A percentile compares a stretch with the other conserved stretches of the same genome.
Evolutionary conservation across 805 yeast genomes (phyloP).

Genomic region (Schwanniomyces yamadae): DNA sequence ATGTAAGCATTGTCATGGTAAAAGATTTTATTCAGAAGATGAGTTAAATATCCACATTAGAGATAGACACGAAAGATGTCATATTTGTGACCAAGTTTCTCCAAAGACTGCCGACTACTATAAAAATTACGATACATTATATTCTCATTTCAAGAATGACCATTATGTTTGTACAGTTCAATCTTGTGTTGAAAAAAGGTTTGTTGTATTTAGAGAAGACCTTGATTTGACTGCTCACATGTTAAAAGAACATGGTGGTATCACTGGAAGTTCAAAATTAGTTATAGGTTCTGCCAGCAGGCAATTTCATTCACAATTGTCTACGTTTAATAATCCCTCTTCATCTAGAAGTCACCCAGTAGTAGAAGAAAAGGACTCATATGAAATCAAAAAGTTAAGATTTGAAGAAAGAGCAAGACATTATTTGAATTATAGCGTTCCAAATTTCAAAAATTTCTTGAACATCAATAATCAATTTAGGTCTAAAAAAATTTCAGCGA

Average conservation of each 20-base stretch:
- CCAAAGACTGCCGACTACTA: constrained; percentile 66
- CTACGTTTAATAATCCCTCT: constrained; percentile 50
- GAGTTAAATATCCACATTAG: constrained; percentile 81
- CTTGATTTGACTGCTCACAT: constrained; percentile 86
- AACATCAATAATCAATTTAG: constrained; percentile 48
- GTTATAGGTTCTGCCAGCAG: constrained; percentile 35
- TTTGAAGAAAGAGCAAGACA: constrained; percentile 85
- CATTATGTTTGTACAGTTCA: constrained; percentile 81
- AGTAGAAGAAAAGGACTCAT: constrained; percentile 37
- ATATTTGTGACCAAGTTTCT: constrained; percentile 73
- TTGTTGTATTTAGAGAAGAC: constrained; percentile 87
- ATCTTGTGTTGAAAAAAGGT: constrained; percentile 80
- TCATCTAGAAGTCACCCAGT: constrained; percentile 12
- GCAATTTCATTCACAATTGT: constrained; percentile 58
- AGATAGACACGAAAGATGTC: constrained; percentile 83
- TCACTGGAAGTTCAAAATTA: constrained; percentile 38
- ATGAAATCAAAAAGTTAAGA: constrained; percentile 54
- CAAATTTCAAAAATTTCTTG: constrained; percentile 48
- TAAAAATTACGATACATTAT: constrained; percentile 70
- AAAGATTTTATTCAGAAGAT: constrained; percentile 82
- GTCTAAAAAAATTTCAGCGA: constrained; percentile 45
- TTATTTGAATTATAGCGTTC: constrained; percentile 57
- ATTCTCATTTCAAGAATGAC: constrained; percentile 65
- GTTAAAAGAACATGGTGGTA: constrained; percentile 72
- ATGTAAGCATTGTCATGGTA: constrained; percentile 76